Evolutionary conservation across 1,284 basidiomycete genomes (phyloP), one percentile per base, ranked within the genome.

Genomic region (Schizophyllum amplum): DNA sequence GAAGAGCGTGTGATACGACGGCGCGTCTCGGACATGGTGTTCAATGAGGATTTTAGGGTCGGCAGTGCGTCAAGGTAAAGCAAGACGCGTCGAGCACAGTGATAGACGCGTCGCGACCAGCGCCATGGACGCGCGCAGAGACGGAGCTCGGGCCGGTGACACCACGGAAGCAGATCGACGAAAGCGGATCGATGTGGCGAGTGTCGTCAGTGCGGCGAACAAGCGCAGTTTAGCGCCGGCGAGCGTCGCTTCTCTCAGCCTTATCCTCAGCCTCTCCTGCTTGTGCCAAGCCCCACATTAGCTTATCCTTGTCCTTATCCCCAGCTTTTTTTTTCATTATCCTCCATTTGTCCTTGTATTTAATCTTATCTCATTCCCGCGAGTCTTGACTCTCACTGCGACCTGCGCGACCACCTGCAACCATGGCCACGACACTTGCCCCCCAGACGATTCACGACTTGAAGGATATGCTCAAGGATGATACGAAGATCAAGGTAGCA

Each of bases 401-500:
- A 46, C n/a, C 42, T n/a, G 11, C 42, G n/a, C 11, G 11, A 11
- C 11, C n/a, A 4, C 11, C 13, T 50, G 20, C 48, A 15, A 21
- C 3, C 9, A 50, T 50, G 48, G 62, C 68, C 4, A 74, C 68
- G 1, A 15, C 15, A 6, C 50, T 67, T 51, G 81, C 85, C 4
- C 86, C 88, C 0, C 79, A 70, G 47, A 78, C 81, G 26, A 59
- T 85, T 1, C 71, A 80, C 17, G 83, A 91, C 24, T 75, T 95
- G 56, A 70, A 79, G 61, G 54, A 67, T 11, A 67, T 86, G 22
- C 75, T 95, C 55, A 63, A 68, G 55, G 22, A 81, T 65, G 91
- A 94, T 71, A 83, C 74, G 69, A 96, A 95, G 72, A 85, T 98
- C 67, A 97, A 97, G 73, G 90, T 98, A 25, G 94, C 92, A 52